A percentile compares a stretch with the other conserved stretches of the same genome.
These are phyloP conservation scores for Mayamaea pseudoterrestris DNA, from an alignment of 108 stramenopile species.

Conservation along the genomic window DNA sequence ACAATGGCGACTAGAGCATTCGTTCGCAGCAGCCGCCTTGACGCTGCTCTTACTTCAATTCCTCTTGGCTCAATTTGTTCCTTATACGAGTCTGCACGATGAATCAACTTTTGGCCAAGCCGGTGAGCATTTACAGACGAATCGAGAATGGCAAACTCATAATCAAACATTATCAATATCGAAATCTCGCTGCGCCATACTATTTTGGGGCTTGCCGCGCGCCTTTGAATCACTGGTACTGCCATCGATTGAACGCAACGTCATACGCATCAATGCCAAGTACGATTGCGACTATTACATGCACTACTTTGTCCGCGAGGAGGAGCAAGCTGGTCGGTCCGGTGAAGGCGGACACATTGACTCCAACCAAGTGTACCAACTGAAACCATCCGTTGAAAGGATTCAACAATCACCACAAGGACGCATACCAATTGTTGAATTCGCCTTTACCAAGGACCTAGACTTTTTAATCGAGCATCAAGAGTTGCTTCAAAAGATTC, in stretches of 20 bases:
- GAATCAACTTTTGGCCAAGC: too few relatives aligned
- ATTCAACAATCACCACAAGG: too few relatives aligned
- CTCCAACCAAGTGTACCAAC: slow-evolving; percentile 25
- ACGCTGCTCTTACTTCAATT: too few relatives aligned
- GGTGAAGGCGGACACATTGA: slow-evolving; percentile 27
- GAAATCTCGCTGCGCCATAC: neutral
- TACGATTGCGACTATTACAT: slow-evolving; percentile 47
- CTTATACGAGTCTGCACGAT: too few relatives aligned
- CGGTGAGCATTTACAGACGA: too few relatives aligned
- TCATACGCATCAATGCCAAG: slow-evolving; percentile 34
- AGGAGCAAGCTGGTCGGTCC: slow-evolving; percentile 23
- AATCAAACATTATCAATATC: neutral
- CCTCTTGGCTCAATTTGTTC: too few relatives aligned
- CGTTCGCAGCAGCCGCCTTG: too few relatives aligned
- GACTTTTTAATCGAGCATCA: neutral
- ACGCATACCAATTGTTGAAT: too few relatives aligned
- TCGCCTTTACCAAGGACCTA: too few relatives aligned
- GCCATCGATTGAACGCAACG: slow-evolving; percentile 29
- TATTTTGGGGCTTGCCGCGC: slow-evolving; percentile 37
- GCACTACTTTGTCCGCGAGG: slow-evolving; percentile 18
- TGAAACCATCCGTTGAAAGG: slow-evolving; percentile 19
- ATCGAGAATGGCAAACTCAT: too few relatives aligned
- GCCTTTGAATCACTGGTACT: slow-evolving; percentile 36
- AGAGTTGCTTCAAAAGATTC: neutral
- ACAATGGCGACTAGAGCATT: too few relatives aligned